These are phyloP conservation scores for Phaeosphaeriaceae sp. DNA, from an alignment of 2,329 filamentous ascomycete species.

Conservation along the genomic window DNA sequence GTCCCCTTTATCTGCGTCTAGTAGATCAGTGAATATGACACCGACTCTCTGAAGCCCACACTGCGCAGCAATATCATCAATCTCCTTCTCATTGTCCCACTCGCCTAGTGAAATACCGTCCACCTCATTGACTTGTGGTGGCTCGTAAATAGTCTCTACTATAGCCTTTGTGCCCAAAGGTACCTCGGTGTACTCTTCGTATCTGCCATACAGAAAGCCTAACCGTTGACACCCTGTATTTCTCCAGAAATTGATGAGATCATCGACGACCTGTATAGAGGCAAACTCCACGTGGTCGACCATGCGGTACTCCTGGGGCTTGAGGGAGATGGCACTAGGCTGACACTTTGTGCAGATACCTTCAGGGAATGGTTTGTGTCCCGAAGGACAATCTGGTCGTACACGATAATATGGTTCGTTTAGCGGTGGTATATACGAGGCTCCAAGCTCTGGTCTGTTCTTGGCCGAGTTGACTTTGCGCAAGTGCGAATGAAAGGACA, in stretches of 20 bases:
- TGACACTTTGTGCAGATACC: conserved; percentile 99
- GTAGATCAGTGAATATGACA: conserved; percentile 91
- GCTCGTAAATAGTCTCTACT: conserved; percentile 96
- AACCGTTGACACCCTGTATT: conserved; percentile 82
- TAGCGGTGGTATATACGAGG: conserved; percentile 94
- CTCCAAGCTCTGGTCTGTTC: conserved; percentile 92
- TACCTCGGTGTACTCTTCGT: conserved; percentile 89
- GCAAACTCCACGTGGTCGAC: conserved; percentile 98
- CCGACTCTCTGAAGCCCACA: conserved; percentile 90
- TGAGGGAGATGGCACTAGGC: conserved; percentile 92
- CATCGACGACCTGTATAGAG: conserved; percentile 81
- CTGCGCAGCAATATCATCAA: conserved; percentile 78
- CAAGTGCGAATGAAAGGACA: conserved; percentile 93
- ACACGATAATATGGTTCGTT: conserved; percentile 93
- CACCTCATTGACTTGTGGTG: conserved; percentile 85
- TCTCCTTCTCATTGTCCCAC: conserved; percentile 83
- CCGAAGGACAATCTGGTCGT: conserved; percentile 85
- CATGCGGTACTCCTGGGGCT: conserved; percentile 93
- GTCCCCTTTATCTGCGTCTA: conserved; percentile 80
- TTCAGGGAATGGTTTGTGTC: conserved; percentile 91
- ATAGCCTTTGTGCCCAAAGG: conserved; percentile 94
- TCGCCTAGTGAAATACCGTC: conserved; percentile 86
- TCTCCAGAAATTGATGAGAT: conserved; percentile 91
- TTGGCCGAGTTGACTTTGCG: conserved; percentile 95
- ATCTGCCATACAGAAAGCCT: conserved; percentile 89